Conservation (phyloP, 805 yeast species). For the Limtongia smithiae region DNA sequence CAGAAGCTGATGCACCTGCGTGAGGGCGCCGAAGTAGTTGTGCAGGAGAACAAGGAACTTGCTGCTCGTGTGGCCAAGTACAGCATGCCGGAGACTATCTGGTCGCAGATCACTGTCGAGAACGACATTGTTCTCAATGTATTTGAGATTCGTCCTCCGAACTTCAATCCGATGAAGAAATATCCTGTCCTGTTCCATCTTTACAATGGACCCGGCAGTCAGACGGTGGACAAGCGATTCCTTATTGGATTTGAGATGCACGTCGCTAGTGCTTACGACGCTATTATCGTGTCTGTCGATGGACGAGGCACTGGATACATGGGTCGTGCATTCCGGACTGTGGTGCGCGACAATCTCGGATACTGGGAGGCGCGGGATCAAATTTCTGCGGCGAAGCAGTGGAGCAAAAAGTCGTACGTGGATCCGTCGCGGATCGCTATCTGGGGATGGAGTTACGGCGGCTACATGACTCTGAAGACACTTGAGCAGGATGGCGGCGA, state of each 20-base stretch:
- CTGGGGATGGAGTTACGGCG: constrained; percentile 99
- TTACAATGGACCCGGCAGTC: constrained; percentile 96
- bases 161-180: constrained; percentile 57
- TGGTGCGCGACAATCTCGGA: constrained; percentile 81
- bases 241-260: constrained; percentile 66
- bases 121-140: constrained; percentile 57
- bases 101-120: constrained; percentile 43
- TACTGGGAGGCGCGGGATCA: constrained; percentile 81
- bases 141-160: constrained; percentile 72
- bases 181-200: constrained; percentile 88
- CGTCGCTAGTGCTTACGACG: constrained; percentile 70
- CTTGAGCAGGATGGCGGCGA: constrained; percentile 74
- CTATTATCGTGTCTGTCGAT: constrained; percentile 90
- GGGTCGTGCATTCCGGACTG: constrained; percentile 71
- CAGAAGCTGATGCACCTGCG: constrained; percentile 66
- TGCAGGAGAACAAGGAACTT: constrained; percentile 36
- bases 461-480: constrained; percentile 85
- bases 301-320: constrained; percentile 95
- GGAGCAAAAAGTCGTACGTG: constrained; percentile 62
- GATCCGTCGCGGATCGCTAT: constrained; percentile 68
- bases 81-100: constrained; percentile 55
- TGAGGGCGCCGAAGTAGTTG: constrained; percentile 32
- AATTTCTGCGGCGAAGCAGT: constrained; percentile 73
- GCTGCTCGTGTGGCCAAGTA: constrained; percentile 37
- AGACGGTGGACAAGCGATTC: constrained; percentile 64